A percentile compares a stretch with the other conserved stretches of the same genome.
Evolutionary conservation across 2,329 filamentous ascomycete genomes (phyloP).

Genomic region (Diaporthe longicolla): DNA sequence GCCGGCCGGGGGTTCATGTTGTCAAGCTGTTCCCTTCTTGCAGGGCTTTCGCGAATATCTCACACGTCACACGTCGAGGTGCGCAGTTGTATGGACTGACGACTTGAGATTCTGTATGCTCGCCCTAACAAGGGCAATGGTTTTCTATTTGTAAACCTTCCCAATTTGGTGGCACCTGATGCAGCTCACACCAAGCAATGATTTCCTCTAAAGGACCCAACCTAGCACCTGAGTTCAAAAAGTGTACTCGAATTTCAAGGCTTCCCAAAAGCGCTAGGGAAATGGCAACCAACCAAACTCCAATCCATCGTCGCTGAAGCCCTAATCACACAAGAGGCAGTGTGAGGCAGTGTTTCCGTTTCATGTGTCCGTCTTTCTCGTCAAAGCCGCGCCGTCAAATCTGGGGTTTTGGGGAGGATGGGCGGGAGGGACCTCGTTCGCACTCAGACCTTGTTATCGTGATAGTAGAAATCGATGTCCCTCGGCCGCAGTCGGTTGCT

Average conservation of each 20-base stretch:
- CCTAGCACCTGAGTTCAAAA: conserved; percentile 2
- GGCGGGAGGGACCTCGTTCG: neutral
- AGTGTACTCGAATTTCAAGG: conserved; percentile 4
- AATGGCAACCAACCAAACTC: conserved; percentile 27
- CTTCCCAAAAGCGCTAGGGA: conserved; percentile 8
- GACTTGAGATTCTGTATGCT: neutral
- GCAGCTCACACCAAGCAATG: conserved; percentile 20
- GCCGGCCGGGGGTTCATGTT: too few relatives aligned
- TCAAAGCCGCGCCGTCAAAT: conserved; percentile 33
- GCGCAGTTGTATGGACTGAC: neutral
- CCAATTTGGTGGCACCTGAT: conserved; percentile 6
- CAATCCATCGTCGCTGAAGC: conserved; percentile 8
- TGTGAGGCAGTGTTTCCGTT: conserved; percentile 21
- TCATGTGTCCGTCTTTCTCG: conserved; percentile 10
- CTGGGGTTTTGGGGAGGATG: neutral
- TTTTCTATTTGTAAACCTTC: conserved; percentile 15
- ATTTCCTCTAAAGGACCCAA: conserved; percentile 9
- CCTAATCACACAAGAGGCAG: neutral
- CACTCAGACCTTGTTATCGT: conserved; percentile 82
- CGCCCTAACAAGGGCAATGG: neutral
- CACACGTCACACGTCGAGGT: neutral
- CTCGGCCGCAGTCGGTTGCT: conserved; percentile 83
- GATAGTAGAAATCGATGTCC: conserved; percentile 94
- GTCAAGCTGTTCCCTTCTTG: neutral
- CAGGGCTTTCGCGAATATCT: neutral